Conservation (phyloP, 2,329 filamentous ascomycete species). For the Diplocarpon mali region DNA sequence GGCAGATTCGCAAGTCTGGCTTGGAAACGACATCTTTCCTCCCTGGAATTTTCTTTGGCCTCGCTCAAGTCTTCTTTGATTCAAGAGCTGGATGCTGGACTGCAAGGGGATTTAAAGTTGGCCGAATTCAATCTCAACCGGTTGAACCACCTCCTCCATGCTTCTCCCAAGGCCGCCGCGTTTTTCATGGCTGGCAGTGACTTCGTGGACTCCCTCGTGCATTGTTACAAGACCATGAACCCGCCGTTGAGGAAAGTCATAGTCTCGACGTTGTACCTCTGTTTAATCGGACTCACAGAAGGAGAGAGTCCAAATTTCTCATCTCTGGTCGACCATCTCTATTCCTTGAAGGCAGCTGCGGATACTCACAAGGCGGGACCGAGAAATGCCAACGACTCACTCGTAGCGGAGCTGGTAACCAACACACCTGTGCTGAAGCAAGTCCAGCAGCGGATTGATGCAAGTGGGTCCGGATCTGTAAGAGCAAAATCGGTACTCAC, state of each 20-base stretch:
- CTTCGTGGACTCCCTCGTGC: constrained; percentile 66
- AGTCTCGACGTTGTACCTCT: constrained; percentile 64
- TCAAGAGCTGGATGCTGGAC: constrained; percentile 48
- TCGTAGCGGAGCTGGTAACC: constrained; percentile 75
- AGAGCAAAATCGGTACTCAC: constrained; percentile 50
- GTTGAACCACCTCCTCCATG: constrained; percentile 53
- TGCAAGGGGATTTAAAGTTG: constrained; percentile 41
- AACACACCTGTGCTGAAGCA: constrained; percentile 64
- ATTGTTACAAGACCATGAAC: constrained; percentile 54
- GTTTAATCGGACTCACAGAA: constrained; percentile 59
- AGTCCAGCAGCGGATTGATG: constrained; percentile 43
- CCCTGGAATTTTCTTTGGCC: constrained; percentile 44
- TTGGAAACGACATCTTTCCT: constrained; percentile 39
- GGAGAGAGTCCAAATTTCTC: constrained; percentile 58
- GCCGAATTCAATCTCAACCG: constrained; percentile 44
- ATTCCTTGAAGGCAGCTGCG: constrained; percentile 62
- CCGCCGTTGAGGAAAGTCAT: constrained; percentile 54
- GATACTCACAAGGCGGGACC: constrained; percentile 49
- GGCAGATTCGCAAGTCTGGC: constrained; percentile 38
- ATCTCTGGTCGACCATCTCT: constrained; percentile 71
- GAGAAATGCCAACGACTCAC: constrained; percentile 49
- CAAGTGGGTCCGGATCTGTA: constrained; percentile 37
- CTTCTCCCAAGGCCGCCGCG: constrained; percentile 43
- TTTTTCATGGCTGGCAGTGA: constrained; percentile 77
- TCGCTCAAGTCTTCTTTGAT: constrained; percentile 52